Conservation (phyloP, 2,329 filamentous ascomycete species). For the Botrytis aclada region DNA sequence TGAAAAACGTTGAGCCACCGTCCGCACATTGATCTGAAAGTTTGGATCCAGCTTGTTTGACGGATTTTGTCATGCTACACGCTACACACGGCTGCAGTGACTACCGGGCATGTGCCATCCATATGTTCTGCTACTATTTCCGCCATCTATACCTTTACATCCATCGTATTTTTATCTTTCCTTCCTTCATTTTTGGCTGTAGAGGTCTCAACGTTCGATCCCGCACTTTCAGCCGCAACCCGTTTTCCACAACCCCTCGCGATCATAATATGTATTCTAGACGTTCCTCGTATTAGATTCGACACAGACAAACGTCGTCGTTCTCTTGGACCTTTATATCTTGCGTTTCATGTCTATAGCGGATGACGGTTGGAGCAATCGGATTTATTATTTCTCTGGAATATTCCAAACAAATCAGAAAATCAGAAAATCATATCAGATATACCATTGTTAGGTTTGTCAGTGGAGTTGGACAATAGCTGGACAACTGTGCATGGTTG, state of each 20-base stretch:
- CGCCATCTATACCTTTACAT: not conserved
- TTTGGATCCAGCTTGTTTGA: slow-evolving; percentile 11
- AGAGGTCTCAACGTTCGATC: not conserved
- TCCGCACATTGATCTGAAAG: not conserved
- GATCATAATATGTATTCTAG: not conserved
- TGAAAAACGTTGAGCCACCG: slow-evolving; percentile 3
- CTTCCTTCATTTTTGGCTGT: not conserved
- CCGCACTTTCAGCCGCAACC: slow-evolving; percentile 3
- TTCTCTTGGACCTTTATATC: not conserved
- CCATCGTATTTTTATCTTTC: slow-evolving; percentile 48
- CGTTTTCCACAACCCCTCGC: not conserved
- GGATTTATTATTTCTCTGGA: not conserved
- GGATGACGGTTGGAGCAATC: not conserved
- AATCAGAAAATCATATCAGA: not conserved
- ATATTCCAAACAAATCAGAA: not conserved
- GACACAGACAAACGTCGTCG: no score
- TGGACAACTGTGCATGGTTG: slow-evolving; percentile 6
- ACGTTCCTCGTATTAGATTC: not conserved
- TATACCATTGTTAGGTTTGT: slow-evolving; percentile 59
- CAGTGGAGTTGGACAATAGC: slow-evolving; percentile 12
- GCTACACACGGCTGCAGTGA: slow-evolving; percentile 18
- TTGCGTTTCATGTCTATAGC: slow-evolving; percentile 14
- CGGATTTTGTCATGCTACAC: slow-evolving; percentile 11
- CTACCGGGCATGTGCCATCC: slow-evolving; percentile 47
- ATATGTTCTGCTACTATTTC: slow-evolving; percentile 56